phyloP scores from a whole-genome alignment of 2,329 filamentous ascomycete genomes.

The Westerdykella sp. region DNA sequence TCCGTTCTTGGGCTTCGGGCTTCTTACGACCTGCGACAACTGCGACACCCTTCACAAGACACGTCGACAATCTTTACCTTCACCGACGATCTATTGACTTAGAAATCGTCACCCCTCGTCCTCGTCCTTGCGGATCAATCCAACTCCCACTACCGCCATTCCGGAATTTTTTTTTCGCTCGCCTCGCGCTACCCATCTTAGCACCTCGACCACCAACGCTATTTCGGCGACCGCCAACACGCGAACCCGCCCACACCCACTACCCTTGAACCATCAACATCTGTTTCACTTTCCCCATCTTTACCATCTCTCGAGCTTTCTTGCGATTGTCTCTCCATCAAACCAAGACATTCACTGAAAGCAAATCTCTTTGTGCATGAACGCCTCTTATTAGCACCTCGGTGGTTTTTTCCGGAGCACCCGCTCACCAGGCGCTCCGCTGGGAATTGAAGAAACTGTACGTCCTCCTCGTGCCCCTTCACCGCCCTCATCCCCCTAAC shows the following conservation, averaged over 20 bases:
- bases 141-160: slow-evolving; percentile 6
- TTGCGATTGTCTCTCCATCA: slow-evolving; percentile 11
- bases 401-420: slow-evolving; percentile 30
- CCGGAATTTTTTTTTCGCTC: slow-evolving; percentile 8
- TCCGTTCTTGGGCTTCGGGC: slow-evolving; percentile 5
- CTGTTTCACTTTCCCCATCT: slow-evolving; percentile 9
- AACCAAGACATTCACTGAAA: slow-evolving; percentile 13
- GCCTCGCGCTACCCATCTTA: slow-evolving; percentile 11
- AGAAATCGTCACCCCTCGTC: slow-evolving; percentile 31
- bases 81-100: slow-evolving; percentile 38
- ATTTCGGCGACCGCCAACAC: slow-evolving; percentile 4
- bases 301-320: slow-evolving; percentile 19
- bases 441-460: slow-evolving; percentile 37
- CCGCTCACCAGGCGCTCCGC: slow-evolving; percentile 29
- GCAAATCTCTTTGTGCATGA: slow-evolving; percentile 34
- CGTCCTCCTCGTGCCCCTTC: slow-evolving; percentile 8
- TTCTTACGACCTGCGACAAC: no score
- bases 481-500: slow-evolving; percentile 13
- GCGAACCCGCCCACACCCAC: slow-evolving; percentile 6
- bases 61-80: slow-evolving; percentile 7
- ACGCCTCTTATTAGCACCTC: slow-evolving; percentile 26
- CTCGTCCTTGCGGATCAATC: slow-evolving; percentile 16
- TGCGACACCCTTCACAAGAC: slow-evolving; percentile 2
- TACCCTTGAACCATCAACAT: not conserved
- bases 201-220: slow-evolving; percentile 9